Evolutionary conservation across 1,139 yeast genomes (phyloP), one percentile per base, ranked within the genome.

Genomic region (Kluyveromyces sp.): DNA sequence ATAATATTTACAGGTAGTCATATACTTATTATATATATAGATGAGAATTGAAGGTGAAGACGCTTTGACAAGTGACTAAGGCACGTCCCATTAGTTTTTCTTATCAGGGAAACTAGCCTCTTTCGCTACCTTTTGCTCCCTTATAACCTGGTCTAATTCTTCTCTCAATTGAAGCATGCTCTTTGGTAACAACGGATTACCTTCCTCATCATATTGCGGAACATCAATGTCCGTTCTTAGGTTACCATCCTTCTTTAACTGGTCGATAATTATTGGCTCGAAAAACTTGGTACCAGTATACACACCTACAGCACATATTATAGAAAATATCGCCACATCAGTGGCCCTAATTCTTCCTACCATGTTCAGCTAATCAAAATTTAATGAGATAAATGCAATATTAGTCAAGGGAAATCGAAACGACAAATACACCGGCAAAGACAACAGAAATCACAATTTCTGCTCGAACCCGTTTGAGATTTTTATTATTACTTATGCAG

Each of bases 231-330:
- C 89, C 3, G 65, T 60, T 55, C 89, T 72, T 47, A 86, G 70
- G 48, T 76, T 74, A 2, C 88, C 87, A 57, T 84, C 90, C 57
- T 79, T 76, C 54, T 75, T 72, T 49, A 86, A 70, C 54, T 77
- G 84, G 48, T 83, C 92, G 34, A 84, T 73, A 4, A 84, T 74
- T 32, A 84, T 63, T 1, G 95, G 94, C 55, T 81, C 82, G 73
- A 87, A 84, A 65, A 84, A 84, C 59, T 75, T 77, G 47, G 79
- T 68, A 1, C 92, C 79, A 33, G 76, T 67, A 53, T 74, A 73
- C 3, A 70, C 61, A 7, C 78, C 75, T 1, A 70, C 69, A 3
- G 66, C 57, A 4, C 63, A 56, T 2, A 72, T 68, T 21, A 73
- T 55, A 5, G 60, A 55, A 4, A 67, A 49, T 1, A 68, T 64